Evolutionary conservation across 805 yeast genomes (phyloP).

Genomic region (Nakazawaea molendinolei): DNA sequence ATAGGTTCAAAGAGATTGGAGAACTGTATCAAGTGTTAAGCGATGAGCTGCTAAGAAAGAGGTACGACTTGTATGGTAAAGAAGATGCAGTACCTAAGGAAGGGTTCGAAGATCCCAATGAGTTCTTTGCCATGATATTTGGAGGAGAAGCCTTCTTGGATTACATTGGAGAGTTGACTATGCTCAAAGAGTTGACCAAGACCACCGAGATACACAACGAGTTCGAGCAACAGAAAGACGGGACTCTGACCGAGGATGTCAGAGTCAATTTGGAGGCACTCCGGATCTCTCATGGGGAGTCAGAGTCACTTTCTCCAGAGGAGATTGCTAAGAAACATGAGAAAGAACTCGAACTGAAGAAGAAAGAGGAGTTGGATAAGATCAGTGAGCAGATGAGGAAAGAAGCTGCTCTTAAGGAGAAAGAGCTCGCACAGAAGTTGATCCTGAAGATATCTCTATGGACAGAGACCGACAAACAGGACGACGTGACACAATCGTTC

Average conservation of each 20-base stretch:
- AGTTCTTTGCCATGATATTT: slow-evolving; percentile 76
- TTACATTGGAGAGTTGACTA: slow-evolving; percentile 73
- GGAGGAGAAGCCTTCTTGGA: slow-evolving; percentile 77
- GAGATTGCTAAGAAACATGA: slow-evolving; percentile 23
- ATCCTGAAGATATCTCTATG: slow-evolving; percentile 36
- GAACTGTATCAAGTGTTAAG: slow-evolving; percentile 77
- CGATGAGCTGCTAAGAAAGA: slow-evolving; percentile 58
- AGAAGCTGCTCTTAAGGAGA: slow-evolving; percentile 49
- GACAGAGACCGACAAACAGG: slow-evolving; percentile 54
- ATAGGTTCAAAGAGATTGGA: slow-evolving; percentile 69
- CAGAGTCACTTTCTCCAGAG: slow-evolving; percentile 18
- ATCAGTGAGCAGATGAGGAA: slow-evolving; percentile 71
- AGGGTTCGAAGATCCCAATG: slow-evolving; percentile 81
- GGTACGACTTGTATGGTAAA: slow-evolving; percentile 84
- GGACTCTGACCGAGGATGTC: not conserved
- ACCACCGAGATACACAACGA: slow-evolving; percentile 43
- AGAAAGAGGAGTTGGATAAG: slow-evolving; percentile 49
- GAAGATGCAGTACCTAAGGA: slow-evolving; percentile 61
- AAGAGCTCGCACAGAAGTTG: slow-evolving; percentile 43
- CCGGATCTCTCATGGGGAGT: slow-evolving; percentile 18
- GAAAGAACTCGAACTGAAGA: slow-evolving; percentile 25
- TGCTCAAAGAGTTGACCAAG: slow-evolving; percentile 56
- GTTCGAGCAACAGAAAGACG: slow-evolving; percentile 24
- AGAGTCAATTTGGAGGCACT: not conserved
- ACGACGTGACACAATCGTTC: slow-evolving; percentile 54